Percentiles rank a stretch among this genome's conserved stretches.
These are phyloP conservation scores for Skeletonema costatum DNA, from an alignment of 108 stramenopile genomes.

Conservation along the genomic window DNA sequence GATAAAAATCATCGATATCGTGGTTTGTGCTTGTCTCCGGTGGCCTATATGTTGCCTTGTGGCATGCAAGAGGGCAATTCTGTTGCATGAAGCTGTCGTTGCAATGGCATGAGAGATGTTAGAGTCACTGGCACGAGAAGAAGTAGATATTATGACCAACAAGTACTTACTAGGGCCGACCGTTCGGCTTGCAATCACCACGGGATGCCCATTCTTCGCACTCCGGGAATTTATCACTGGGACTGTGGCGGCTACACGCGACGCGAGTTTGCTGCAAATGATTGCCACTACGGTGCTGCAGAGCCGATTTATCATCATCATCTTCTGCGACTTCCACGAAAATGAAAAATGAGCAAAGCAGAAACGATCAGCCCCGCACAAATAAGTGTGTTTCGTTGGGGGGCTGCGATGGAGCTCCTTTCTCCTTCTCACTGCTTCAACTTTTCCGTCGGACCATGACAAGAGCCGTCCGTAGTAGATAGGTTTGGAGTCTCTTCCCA, in stretches of 20 bases:
- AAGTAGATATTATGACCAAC: not conserved
- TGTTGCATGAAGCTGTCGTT: slow-evolving; percentile 36
- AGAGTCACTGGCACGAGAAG: not conserved
- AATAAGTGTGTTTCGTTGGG: too few species aligned
- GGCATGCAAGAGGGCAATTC: slow-evolving; percentile 40
- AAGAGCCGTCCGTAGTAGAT: too few species aligned
- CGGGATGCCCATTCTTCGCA: slow-evolving; percentile 40
- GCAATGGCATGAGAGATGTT: not conserved
- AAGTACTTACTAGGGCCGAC: slow-evolving; percentile 34
- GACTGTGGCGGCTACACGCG: not conserved
- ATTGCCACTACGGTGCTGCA: not conserved
- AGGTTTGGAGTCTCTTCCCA: too few species aligned
- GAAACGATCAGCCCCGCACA: too few species aligned
- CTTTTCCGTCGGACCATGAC: too few species aligned
- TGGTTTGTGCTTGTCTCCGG: slow-evolving; percentile 20
- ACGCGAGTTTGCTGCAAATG: not conserved
- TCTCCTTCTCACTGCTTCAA: too few species aligned
- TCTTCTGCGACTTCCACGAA: not conserved
- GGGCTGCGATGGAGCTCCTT: too few species aligned
- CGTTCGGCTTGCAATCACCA: slow-evolving; percentile 34
- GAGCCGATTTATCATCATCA: not conserved
- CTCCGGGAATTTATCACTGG: slow-evolving; percentile 6
- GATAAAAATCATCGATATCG: slow-evolving; percentile 35
- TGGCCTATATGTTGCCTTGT: slow-evolving; percentile 19
- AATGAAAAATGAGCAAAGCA: too few species aligned